A percentile compares a stretch with the other conserved stretches of the same genome.
These are phyloP conservation scores for Sporothrix euskadiensis DNA, from an alignment of 2,329 filamentous ascomycete species.

Conservation along the genomic window DNA sequence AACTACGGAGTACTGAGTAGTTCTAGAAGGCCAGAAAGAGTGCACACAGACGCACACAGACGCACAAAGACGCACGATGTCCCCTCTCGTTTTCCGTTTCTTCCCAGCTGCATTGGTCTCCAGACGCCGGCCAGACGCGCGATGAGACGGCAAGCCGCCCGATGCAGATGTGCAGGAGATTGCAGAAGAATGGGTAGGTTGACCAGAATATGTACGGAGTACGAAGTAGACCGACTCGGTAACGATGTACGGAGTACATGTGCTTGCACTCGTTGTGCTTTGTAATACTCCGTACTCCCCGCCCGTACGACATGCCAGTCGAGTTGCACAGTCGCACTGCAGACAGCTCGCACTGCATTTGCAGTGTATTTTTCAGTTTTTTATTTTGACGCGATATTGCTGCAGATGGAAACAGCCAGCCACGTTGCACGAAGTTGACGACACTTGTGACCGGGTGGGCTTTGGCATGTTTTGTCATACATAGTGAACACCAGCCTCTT, in stretches of 20 bases:
- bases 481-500: neutral
- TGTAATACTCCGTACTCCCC: neutral
- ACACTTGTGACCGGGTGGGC: neutral
- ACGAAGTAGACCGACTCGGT: neutral
- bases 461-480: neutral
- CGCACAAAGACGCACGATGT: neutral
- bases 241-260: neutral
- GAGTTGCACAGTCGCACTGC: neutral
- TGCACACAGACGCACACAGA: neutral
- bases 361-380: neutral
- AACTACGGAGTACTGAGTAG: neutral
- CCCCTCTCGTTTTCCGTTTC: neutral
- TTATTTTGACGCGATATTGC: neutral
- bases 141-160: slow-evolving; percentile 8
- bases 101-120: neutral
- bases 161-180: slow-evolving; percentile 9
- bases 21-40: neutral
- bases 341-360: neutral
- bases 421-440: neutral
- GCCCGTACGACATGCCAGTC: slow-evolving; percentile 10
- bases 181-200: neutral
- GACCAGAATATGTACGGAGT: neutral
- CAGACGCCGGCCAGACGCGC: neutral
- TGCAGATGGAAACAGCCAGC: slow-evolving; percentile 6
- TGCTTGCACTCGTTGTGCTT: neutral